Conservation (phyloP, 2,329 filamentous ascomycete species). For the Hypocreales sp. region DNA sequence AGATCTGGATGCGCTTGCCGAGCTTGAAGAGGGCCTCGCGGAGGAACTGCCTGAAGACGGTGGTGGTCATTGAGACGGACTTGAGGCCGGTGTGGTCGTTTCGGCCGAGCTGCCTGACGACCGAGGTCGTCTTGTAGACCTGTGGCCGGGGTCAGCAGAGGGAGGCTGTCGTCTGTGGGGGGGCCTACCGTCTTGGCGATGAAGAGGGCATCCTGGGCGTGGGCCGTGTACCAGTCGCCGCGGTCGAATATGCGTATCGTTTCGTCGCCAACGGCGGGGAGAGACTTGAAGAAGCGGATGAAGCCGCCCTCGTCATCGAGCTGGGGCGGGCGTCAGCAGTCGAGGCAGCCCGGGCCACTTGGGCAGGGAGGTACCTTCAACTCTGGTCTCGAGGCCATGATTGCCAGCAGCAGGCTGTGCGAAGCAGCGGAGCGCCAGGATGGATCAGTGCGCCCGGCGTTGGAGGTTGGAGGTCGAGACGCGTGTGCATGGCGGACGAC, state of each 20-base stretch:
- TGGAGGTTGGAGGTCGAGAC: no score
- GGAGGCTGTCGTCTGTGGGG: no score
- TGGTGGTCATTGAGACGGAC: slow-evolving; percentile 90
- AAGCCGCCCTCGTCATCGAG: slow-evolving; percentile 96
- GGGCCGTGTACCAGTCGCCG: slow-evolving; percentile 91
- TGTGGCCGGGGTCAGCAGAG: no score
- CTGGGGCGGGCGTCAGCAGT: slow-evolving; percentile 22
- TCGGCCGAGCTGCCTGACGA: slow-evolving; percentile 76
- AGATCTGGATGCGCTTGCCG: slow-evolving; percentile 84
- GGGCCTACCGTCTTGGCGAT: slow-evolving; percentile 60
- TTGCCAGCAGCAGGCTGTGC: slow-evolving; percentile 9
- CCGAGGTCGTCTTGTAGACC: slow-evolving; percentile 96
- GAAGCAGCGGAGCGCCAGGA: no score
- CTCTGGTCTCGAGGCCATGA: slow-evolving; percentile 58
- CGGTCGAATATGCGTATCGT: slow-evolving; percentile 87
- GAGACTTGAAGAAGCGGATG: slow-evolving; percentile 88
- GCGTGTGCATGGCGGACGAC: no score
- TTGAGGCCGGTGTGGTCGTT: slow-evolving; percentile 71
- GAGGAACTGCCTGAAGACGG: slow-evolving; percentile 89
- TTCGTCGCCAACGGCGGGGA: slow-evolving; percentile 54
- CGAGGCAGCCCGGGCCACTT: no score
- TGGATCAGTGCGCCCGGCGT: no score
- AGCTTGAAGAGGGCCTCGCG: slow-evolving; percentile 86
- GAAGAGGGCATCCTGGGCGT: slow-evolving; percentile 70
- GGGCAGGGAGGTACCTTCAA: slow-evolving; percentile 39